Percentiles rank a stretch among this genome's conserved stretches.
Evolutionary conservation across 2,329 filamentous ascomycete genomes (phyloP).

Genomic region (Alternaria solani): DNA sequence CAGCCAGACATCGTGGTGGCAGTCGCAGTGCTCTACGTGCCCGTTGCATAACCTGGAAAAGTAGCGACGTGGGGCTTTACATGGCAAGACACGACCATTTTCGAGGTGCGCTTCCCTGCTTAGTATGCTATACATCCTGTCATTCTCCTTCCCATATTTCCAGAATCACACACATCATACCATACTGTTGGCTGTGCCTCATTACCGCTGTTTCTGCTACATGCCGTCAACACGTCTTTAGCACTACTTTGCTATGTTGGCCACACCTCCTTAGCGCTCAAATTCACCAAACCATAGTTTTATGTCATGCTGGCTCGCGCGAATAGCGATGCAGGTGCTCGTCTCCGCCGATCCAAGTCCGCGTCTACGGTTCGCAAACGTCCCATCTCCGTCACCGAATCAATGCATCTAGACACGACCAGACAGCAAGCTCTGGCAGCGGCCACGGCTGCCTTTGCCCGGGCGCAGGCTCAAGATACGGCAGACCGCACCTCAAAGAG

Average conservation of each 20-base stretch:
- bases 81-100: neutral
- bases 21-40: neutral
- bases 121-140: neutral
- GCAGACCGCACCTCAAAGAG: conserved; percentile 22
- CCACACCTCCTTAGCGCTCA: conserved; percentile 24
- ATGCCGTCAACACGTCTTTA: conserved; percentile 32
- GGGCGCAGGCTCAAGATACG: conserved; percentile 39
- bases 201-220: conserved; percentile 19
- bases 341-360: conserved; percentile 51
- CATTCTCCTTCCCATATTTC: neutral
- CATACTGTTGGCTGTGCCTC: conserved; percentile 7
- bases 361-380: conserved; percentile 42
- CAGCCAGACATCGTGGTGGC: neutral
- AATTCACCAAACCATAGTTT: conserved; percentile 27
- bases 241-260: conserved; percentile 33
- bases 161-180: neutral
- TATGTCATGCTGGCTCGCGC: conserved; percentile 48
- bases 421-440: conserved; percentile 51
- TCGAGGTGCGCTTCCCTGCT: neutral
- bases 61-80: neutral
- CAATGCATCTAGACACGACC: conserved; percentile 37
- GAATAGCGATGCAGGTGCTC: conserved; percentile 48
- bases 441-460: conserved; percentile 47
- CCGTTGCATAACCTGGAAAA: neutral
- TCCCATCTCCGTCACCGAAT: conserved; percentile 23